Percentiles rank a stretch among this genome's conserved stretches.
Conservation (phyloP, 2,329 filamentous ascomycete genomes). For the Arthrocladium fulminans region DNA sequence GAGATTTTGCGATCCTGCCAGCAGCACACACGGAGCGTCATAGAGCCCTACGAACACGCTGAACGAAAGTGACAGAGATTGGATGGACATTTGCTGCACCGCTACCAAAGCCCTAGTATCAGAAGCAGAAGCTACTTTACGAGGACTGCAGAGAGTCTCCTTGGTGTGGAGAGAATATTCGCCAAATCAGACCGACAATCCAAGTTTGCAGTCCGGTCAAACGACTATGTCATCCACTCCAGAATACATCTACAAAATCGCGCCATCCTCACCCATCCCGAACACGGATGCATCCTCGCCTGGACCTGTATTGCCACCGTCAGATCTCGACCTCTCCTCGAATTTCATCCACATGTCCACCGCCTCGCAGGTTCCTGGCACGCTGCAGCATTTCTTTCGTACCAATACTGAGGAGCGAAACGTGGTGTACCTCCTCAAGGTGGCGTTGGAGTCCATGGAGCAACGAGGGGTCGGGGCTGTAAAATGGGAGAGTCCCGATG, state of each 20-base stretch:
- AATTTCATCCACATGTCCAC: slow-evolving; percentile 34
- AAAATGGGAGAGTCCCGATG: slow-evolving; percentile 32
- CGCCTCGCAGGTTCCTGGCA: slow-evolving; percentile 31
- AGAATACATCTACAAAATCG: slow-evolving; percentile 31
- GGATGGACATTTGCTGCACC: no score
- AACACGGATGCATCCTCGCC: slow-evolving; percentile 16
- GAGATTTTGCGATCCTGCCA: no score
- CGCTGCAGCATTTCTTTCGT: slow-evolving; percentile 31
- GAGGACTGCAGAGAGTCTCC: no score
- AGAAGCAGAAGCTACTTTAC: no score
- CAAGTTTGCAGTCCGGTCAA: no score
- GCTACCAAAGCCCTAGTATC: no score
- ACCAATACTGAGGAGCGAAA: slow-evolving; percentile 25
- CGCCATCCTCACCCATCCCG: slow-evolving; percentile 27
- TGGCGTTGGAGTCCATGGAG: slow-evolving; percentile 18
- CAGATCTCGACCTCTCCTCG: slow-evolving; percentile 29
- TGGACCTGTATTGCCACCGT: slow-evolving; percentile 29
- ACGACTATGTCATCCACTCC: no score
- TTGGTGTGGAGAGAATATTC: no score
- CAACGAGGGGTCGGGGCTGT: slow-evolving; percentile 26
- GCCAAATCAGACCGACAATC: no score
- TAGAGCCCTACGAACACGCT: no score
- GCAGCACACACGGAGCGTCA: no score
- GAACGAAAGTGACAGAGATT: no score
- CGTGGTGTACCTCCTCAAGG: slow-evolving; percentile 30